Base-by-base conservation (phyloP, 176 grass and related monocot genomes). In the Aegilops umbellulata region DNA sequence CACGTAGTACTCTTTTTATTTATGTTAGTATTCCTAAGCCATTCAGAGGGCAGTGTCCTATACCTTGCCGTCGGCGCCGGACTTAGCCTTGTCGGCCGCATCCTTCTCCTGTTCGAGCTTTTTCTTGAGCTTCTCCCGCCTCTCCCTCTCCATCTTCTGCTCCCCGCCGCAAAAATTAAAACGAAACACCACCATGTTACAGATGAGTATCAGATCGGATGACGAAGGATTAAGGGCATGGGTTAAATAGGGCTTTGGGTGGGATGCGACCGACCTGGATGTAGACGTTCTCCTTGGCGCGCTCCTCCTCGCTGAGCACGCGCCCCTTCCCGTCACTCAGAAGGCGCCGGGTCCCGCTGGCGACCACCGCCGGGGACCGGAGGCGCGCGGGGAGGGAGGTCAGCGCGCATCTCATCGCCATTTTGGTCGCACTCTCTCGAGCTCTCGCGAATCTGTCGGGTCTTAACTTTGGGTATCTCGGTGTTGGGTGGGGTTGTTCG, bases 131-230 rank as follows among this genome's bases (percentile, higher is more conserved):
- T 92, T 97, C 83, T 97, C 94, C 86, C n/a, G 58, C 38, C 81
- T 90, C 81, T 97, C 92, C 90, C 60, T 89, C 95, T 97, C 95
- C 92, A 93, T 90, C 85, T 94, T 97, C 95, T 92, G 82, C 83
- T 84, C 75, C 42, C 41, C 8, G 20, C 9, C 19, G 15, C 61
- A 47, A 83, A 83, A 36, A 80, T 82, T 35, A 14, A 85, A 77
- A 2, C 25, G 4, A 44, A n/a, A 72, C 60, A 75, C 27, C 44
- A 24, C 25, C 42, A 46, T 38, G 23, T 66, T 10, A 30, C 27
- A 31, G 42, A 53, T 20, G 73, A 53, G 44, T 20, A 53, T 20
- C 73, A 66, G 65, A 71, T 30, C 41, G 53, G 71, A 8, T 5
- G 27, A 51, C 9, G 32, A 5, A 31, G 26, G 57, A 76, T 51